A percentile compares a stretch with the other conserved stretches of the same genome.
These are phyloP conservation scores for Purshia tridentata DNA, from an alignment of 306 rosid genomes.

Conservation along the genomic window DNA sequence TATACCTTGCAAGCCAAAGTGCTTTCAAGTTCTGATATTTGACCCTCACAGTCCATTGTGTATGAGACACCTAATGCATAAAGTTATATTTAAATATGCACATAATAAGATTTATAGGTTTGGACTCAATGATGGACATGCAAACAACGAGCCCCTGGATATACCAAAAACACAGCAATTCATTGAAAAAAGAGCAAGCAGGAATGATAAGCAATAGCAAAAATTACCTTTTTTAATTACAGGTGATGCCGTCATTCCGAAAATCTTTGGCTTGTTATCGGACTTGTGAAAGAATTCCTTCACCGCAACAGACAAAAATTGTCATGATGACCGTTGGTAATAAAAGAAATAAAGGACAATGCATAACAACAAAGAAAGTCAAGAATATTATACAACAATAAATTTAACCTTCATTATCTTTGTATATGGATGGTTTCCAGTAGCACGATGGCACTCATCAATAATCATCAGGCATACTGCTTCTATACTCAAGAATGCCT, in stretches of 20 bases:
- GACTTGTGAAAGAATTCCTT: conserved; percentile 89
- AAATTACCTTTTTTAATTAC: conserved; percentile 66
- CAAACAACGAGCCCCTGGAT: neutral
- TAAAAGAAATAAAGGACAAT: conserved; percentile 20
- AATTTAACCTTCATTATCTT: conserved; percentile 79
- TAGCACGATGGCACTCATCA: conserved; percentile 86
- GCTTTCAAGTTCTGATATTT: conserved; percentile 74
- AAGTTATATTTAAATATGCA: conserved; percentile 9
- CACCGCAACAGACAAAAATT: conserved; percentile 32
- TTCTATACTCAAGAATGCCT: conserved; percentile 69
- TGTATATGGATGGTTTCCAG: conserved; percentile 83
- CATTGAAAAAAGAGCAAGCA: neutral
- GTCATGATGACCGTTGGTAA: conserved; percentile 12
- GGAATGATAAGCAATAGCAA: conserved; percentile 3
- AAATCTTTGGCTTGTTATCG: conserved; percentile 73
- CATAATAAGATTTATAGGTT: neutral
- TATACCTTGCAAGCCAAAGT: conserved; percentile 73
- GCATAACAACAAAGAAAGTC: conserved; percentile 14
- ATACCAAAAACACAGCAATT: neutral
- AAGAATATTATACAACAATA: conserved; percentile 13
- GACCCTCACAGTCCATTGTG: conserved; percentile 59
- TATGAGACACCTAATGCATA: conserved; percentile 66
- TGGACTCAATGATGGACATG: conserved; percentile 2
- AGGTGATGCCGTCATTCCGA: conserved; percentile 95
- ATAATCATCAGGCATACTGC: conserved; percentile 61